Base-by-base conservation (phyloP, 257 asterid genomes). In the Cruciata laevipes region DNA sequence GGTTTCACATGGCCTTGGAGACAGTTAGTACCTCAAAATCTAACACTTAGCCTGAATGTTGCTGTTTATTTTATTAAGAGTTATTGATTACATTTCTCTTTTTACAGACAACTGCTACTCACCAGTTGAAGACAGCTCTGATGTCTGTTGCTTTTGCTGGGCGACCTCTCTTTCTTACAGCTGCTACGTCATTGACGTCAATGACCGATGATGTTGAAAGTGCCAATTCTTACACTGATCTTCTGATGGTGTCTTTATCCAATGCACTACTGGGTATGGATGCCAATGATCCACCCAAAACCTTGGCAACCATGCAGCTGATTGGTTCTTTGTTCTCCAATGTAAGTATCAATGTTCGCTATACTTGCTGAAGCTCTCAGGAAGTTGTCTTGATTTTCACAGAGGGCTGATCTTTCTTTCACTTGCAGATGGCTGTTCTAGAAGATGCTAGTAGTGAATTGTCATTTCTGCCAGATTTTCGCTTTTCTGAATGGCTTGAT, bases 221-320 rank as follows among this genome's bases (percentile, higher is more conserved):
- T 70, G 65, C 83, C 70, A n/a, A n/a, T n/a, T 81, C 96, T 70
- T 84, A 73, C 79, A 75, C 84, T 84, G 97, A 90, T 80, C 90
- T 94, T 62, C 77, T 94, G 79, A 84, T 81, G 86, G 78, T 88
- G 76, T 87, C 99, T 30, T 79, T 94, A 70, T 90, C 96, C 51
- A 94, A 90, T 66, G 87, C 99, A 65, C 85, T 94, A 71, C 96
- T 88, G 80, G 99, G 99, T 60, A 86, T 94, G 86, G 99, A 94
- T 84, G 99, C 99, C 80, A 94, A 94, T 77, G 99, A 94, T 80
- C 99, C 99, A 68, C 99, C 99, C 33, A 94, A 94, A 83, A 94
- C 99, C 78, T 71, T 85, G 86, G 99, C 99, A 65, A 88, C 96
- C 75, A 85, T 94, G 95, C 97, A 94, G 63, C 91, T 94, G 65